These are phyloP conservation scores for Umbellularia californica DNA, from an alignment of 164 flowering plant species.

Conservation along the genomic window DNA sequence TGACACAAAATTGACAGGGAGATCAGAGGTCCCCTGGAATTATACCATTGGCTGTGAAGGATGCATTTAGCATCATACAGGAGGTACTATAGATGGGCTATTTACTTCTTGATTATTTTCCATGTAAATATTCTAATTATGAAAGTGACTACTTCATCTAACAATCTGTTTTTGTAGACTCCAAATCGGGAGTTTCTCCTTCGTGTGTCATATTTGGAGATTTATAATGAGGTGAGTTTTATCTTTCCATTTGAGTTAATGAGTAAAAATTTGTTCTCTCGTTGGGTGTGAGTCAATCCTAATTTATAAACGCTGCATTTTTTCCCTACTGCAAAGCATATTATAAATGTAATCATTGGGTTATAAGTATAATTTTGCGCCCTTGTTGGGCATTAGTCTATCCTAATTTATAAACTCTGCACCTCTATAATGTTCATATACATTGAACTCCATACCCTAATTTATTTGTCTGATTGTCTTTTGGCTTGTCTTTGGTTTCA, in stretches of 20 bases:
- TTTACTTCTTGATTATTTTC: neutral
- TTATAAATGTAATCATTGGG: neutral
- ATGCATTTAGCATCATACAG: slow-evolving; percentile 93
- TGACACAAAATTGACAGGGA: slow-evolving; percentile 48
- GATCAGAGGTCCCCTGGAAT: slow-evolving; percentile 98
- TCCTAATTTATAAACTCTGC: too few relatives aligned
- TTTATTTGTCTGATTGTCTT: neutral
- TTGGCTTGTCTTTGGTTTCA: slow-evolving; percentile 29
- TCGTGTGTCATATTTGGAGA: slow-evolving; percentile 92
- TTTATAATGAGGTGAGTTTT: slow-evolving; percentile 82
- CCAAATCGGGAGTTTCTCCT: slow-evolving; percentile 91
- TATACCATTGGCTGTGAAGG: slow-evolving; percentile 93
- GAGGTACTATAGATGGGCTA: slow-evolving; percentile 49
- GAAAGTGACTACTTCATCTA: slow-evolving; percentile 9
- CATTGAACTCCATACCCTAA: neutral
- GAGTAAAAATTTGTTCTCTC: neutral
- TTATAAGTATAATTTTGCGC: neutral
- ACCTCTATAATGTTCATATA: slow-evolving; percentile 1
- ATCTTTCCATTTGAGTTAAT: neutral
- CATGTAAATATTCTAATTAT: neutral
- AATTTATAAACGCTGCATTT: too few relatives aligned
- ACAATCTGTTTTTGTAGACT: slow-evolving; percentile 46
- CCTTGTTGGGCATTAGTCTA: too few relatives aligned
- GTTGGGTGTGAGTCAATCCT: too few relatives aligned
- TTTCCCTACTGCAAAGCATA: neutral